Evolutionary conservation across 1,139 yeast species (phyloP), one percentile per base, ranked within the genome.

Genomic region (Pichia cactophila): DNA sequence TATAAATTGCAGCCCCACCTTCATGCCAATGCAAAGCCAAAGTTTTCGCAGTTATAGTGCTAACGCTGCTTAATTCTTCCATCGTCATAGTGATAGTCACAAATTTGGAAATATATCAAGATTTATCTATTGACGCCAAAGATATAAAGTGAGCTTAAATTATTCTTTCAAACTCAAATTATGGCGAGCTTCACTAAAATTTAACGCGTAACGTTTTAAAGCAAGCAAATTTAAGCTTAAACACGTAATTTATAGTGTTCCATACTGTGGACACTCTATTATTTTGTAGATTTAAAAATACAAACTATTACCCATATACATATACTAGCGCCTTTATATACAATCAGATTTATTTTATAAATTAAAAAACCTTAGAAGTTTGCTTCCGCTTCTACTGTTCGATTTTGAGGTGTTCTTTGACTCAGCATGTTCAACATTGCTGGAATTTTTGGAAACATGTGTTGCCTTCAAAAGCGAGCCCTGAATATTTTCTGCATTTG

Each of bases 11-110:
- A 63, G 79, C 81, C 56, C 75, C 80, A 51, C 82, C 86, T 54
- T 83, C 81, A 62, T 86, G 95, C 95, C 95, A 86, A 63, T 84
- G 88, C 31, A 85, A 78, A 9, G 86, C 76, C 45, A 83, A 68
- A 4, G 86, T 80, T 46, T 76, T 68, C 2, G 87, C 82, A 55
- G 52, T 14, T 49, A 44, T 20, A 44, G 36, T 26, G 26, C 11
- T 8, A 26, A 28, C 8, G 12, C 9, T 26, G 3, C 23, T 16
- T 12, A 8, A 3, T 28, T 26, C 20, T 28, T 41, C 43, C 20
- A 26, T 36, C 31, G 29, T 16, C 45, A 43, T 33, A 12, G 1
- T 16, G 5, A 5, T 6, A 12, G 6, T 31, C 6, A 10, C 35
- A 31, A 31, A 31, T 1, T 23, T 23, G 23, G 20, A 17, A 17